phyloP scores from a whole-genome alignment of 73 alveolate species.

The Effrenium voratum region DNA sequence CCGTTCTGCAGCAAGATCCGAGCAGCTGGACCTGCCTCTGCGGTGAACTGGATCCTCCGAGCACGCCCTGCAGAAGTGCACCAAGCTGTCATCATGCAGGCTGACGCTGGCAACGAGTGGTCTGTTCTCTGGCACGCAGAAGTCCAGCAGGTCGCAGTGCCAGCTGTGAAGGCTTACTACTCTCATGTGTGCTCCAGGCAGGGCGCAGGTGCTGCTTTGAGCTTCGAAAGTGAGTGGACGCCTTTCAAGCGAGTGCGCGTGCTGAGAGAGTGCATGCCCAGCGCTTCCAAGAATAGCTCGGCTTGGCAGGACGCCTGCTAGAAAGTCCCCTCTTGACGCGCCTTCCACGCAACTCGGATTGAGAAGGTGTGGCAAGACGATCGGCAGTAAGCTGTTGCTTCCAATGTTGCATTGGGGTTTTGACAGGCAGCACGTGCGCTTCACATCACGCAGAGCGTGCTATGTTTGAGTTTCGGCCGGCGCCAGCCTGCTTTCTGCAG shows the following conservation, averaged over 20 bases:
- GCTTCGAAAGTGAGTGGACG: not conserved
- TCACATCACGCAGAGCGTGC: too few species aligned
- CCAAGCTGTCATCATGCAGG: not conserved
- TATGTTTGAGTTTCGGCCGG: too few species aligned
- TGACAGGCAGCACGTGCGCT: too few species aligned
- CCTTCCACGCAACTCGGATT: too few species aligned
- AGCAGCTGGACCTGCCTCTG: not conserved
- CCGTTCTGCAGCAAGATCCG: not conserved
- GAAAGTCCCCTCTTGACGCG: too few species aligned
- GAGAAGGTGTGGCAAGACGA: too few species aligned
- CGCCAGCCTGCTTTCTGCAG: too few species aligned
- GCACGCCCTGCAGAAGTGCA: not conserved
- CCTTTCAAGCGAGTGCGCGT: not conserved
- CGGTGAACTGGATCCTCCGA: not conserved
- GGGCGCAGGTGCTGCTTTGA: too few species aligned
- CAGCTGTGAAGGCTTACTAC: constrained; percentile 7
- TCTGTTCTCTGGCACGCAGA: not conserved
- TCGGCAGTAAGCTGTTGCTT: too few species aligned
- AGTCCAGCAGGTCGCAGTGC: not conserved
- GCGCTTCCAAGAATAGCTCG: not conserved
- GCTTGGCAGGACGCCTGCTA: not conserved
- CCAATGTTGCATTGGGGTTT: too few species aligned
- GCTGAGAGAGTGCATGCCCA: not conserved
- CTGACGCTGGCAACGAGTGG: not conserved
- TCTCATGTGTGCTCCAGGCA: too few species aligned